phyloP scores from a whole-genome alignment of 1,284 basidiomycete species.

The Puccinia hordei region DNA sequence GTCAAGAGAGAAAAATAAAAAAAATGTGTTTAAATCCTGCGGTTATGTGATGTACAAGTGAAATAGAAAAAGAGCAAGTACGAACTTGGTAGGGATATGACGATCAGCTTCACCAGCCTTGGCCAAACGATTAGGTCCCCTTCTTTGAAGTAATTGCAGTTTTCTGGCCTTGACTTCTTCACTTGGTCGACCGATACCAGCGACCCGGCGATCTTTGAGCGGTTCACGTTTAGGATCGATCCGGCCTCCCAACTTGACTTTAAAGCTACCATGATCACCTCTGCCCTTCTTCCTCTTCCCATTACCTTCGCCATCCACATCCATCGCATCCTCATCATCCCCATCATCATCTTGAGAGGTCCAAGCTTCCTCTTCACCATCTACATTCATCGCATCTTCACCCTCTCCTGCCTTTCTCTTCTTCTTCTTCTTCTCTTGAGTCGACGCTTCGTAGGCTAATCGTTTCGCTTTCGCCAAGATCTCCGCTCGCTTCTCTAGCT shows the following conservation, averaged over 20 bases:
- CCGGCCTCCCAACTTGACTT: constrained; percentile 66
- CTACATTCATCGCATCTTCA: constrained; percentile 60
- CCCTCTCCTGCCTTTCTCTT: constrained; percentile 65
- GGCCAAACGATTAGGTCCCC: constrained; percentile 79
- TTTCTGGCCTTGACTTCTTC: constrained; percentile 77
- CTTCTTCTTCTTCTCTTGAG: constrained; percentile 58
- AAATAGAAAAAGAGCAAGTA: constrained; percentile 58
- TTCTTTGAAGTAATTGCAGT: constrained; percentile 79
- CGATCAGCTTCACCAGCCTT: constrained; percentile 88
- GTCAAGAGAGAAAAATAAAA: constrained; percentile 57
- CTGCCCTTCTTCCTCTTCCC: constrained; percentile 10
- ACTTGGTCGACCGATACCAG: constrained; percentile 75
- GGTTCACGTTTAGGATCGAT: constrained; percentile 66
- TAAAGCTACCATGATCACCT: constrained; percentile 51
- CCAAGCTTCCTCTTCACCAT: constrained; percentile 61
- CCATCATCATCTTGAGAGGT: constrained; percentile 53
- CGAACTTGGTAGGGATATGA: constrained; percentile 76
- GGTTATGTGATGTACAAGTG: constrained; percentile 52
- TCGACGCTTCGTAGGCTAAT: constrained; percentile 62
- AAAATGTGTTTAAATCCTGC: constrained; percentile 60
- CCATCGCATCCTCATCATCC: constrained; percentile 60
- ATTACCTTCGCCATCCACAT: constrained; percentile 63
- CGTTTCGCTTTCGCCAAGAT: constrained; percentile 77
- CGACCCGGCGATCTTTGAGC: constrained; percentile 70
- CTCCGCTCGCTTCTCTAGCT: constrained; percentile 82